Percentiles rank a stretch among this genome's conserved stretches.
phyloP scores from a whole-genome alignment of 129 eudicot genomes.

The Flaveria linearis region DNA sequence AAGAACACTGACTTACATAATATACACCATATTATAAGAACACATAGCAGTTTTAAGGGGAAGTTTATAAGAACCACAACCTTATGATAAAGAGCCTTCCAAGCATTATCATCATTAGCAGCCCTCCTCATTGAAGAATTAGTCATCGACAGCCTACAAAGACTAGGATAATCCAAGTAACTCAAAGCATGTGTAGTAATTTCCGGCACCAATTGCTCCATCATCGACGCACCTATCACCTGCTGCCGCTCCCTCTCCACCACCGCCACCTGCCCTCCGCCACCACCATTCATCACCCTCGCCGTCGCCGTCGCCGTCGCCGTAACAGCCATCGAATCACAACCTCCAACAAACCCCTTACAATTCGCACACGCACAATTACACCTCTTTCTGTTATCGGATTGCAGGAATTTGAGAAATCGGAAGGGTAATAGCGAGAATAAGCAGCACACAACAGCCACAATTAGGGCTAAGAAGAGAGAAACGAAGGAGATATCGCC shows the following conservation, averaged over 20 bases:
- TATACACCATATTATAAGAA: not conserved
- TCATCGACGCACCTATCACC: slow-evolving; percentile 87
- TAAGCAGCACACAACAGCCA: slow-evolving; percentile 44
- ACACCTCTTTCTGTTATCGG: slow-evolving; percentile 19
- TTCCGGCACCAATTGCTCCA: slow-evolving; percentile 98
- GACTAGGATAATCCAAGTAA: slow-evolving; percentile 89
- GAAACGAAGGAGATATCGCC: slow-evolving; percentile 35
- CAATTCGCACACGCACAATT: slow-evolving; percentile 37
- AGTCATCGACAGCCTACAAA: slow-evolving; percentile 88
- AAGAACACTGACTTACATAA: too few relatives aligned
- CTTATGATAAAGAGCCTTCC: slow-evolving; percentile 97
- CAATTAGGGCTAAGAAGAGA: slow-evolving; percentile 47
- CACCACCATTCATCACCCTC: slow-evolving; percentile 45
- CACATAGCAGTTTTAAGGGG: not conserved
- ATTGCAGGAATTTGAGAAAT: slow-evolving; percentile 26
- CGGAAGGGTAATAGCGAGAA: slow-evolving; percentile 46
- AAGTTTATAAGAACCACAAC: slow-evolving; percentile 33
- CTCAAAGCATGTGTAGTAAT: slow-evolving; percentile 91
- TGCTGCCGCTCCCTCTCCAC: slow-evolving; percentile 53
- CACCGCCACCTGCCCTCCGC: slow-evolving; percentile 46
- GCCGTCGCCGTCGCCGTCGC: slow-evolving; percentile 42
- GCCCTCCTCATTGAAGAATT: slow-evolving; percentile 89
- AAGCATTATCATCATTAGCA: slow-evolving; percentile 97
- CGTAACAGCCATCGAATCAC: slow-evolving; percentile 44
- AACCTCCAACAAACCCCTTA: slow-evolving; percentile 23